A percentile compares a stretch with the other conserved stretches of the same genome.
Conservation (phyloP, 345 rosid species). For the Theobroma cacao region DNA sequence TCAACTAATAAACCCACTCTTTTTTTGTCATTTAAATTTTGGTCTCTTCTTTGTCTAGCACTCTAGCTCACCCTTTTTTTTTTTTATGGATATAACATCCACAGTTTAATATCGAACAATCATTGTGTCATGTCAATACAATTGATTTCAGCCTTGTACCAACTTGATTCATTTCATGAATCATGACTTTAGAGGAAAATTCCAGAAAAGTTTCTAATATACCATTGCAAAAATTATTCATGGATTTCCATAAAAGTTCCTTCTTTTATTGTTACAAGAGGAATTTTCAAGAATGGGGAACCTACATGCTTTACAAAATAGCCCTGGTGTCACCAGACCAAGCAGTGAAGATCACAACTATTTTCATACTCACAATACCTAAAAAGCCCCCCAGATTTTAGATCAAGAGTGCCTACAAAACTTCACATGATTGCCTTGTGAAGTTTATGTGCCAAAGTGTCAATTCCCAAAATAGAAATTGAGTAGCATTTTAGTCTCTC, state of each 20-base stretch:
- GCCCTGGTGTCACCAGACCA: too few relatives aligned
- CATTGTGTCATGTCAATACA: neutral
- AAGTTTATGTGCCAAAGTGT: too few relatives aligned
- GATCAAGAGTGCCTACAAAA: neutral
- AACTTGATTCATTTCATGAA: neutral
- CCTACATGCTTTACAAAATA: too few relatives aligned
- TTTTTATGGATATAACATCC: neutral
- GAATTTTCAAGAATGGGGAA: neutral
- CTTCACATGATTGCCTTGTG: neutral
- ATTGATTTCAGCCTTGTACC: neutral
- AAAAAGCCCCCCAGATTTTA: neutral
- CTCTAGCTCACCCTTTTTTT: neutral
- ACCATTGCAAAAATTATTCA: neutral
- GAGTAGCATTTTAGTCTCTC: neutral
- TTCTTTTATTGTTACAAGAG: neutral
- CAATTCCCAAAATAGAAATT: too few relatives aligned
- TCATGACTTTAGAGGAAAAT: neutral
- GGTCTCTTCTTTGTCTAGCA: neutral
- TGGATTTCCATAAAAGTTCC: neutral
- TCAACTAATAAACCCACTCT: too few relatives aligned
- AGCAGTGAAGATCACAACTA: too few relatives aligned
- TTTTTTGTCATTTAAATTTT: neutral
- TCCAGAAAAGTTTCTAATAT: neutral
- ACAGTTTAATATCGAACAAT: neutral
- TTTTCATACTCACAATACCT: neutral